Evolutionary conservation across 768 basidiomycete species (phyloP).

Genomic region (Fomitopsis pulvina): DNA sequence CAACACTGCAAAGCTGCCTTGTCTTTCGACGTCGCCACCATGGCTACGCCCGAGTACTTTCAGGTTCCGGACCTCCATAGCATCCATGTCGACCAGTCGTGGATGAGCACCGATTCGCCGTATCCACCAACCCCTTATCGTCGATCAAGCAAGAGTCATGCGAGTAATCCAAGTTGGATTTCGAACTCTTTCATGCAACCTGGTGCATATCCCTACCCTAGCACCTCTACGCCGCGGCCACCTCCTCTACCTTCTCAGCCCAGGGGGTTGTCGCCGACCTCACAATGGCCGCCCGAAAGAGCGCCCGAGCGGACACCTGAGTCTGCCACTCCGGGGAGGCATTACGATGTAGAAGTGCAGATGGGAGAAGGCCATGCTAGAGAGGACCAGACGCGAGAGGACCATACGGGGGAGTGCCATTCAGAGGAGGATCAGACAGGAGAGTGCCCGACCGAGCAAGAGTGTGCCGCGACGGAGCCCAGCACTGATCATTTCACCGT

Average conservation of each 20-base stretch:
- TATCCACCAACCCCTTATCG: neutral
- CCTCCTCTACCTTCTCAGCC: conserved; percentile 7
- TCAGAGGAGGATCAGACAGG: no score
- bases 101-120: neutral
- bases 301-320: neutral
- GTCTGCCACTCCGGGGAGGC: neutral
- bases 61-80: conserved; percentile 1
- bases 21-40: no score
- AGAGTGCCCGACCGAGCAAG: neutral
- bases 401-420: no score
- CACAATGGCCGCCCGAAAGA: conserved; percentile 2
- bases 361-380: neutral
- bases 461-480: conserved; percentile 1
- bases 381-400: neutral
- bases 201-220: neutral
- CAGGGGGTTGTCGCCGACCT: conserved; percentile 5
- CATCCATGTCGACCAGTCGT: conserved; percentile 5
- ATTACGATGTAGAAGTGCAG: conserved; percentile 6
- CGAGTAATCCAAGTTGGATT: conserved; percentile 3
- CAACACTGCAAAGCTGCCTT: no score
- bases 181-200: neutral
- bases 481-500: conserved; percentile 14
- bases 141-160: neutral
- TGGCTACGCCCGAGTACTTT: neutral
- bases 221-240: conserved; percentile 5